These are phyloP conservation scores for Calonectria pseudoreteaudii DNA, from an alignment of 2,329 filamentous ascomycete species.

Conservation along the genomic window DNA sequence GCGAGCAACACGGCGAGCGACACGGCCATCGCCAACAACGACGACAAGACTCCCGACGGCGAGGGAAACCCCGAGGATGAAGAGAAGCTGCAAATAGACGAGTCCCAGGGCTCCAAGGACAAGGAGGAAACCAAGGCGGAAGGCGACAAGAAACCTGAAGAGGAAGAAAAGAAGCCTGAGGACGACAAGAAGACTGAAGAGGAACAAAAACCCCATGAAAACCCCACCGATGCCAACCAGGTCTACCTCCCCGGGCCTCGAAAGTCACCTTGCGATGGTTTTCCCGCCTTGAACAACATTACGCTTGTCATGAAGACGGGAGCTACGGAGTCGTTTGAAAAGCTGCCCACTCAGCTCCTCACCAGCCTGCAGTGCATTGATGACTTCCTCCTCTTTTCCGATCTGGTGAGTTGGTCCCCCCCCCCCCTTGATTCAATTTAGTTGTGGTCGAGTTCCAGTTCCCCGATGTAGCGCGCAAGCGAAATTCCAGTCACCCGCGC, in stretches of 20 bases:
- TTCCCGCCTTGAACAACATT: slow-evolving; percentile 57
- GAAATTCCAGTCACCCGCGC: slow-evolving; percentile 16
- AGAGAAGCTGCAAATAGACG: neutral
- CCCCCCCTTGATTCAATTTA: neutral
- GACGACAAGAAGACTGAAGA: neutral
- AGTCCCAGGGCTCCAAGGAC: neutral
- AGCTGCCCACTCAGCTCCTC: slow-evolving; percentile 66
- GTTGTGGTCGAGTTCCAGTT: neutral
- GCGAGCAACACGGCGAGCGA: neutral
- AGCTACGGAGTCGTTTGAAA: slow-evolving; percentile 65
- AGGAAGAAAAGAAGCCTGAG: neutral
- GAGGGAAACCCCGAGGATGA: slow-evolving; percentile 19
- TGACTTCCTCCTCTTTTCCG: slow-evolving; percentile 68
- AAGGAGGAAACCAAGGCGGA: slow-evolving; percentile 2
- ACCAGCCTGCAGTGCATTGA: slow-evolving; percentile 66
- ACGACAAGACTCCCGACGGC: slow-evolving; percentile 17
- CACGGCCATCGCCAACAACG: slow-evolving; percentile 1
- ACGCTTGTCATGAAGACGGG: slow-evolving; percentile 70
- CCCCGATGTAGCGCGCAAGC: slow-evolving; percentile 5
- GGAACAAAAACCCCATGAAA: slow-evolving; percentile 8
- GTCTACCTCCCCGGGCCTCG: slow-evolving; percentile 25
- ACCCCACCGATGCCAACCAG: neutral
- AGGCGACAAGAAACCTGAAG: neutral
- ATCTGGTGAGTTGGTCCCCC: slow-evolving; percentile 53
- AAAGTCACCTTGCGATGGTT: slow-evolving; percentile 50